Evolutionary conservation across 192 early-diverging fungal genomes (phyloP).

Genomic region (Piromyces finnis): DNA sequence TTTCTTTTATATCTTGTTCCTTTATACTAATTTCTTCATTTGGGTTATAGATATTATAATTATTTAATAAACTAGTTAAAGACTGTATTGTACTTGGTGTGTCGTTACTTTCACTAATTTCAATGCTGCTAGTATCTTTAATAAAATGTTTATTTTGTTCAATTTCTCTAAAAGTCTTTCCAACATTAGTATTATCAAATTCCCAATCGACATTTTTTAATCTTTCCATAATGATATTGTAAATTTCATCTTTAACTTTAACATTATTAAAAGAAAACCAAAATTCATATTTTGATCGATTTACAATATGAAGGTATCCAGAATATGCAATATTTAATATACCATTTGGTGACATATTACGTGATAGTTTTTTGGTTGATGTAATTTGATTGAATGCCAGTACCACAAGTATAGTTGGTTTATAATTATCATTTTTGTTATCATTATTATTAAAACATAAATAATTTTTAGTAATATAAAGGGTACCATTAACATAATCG

Average conservation of each 20-base stretch:
- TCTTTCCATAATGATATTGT: background rate
- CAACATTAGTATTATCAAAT: background rate
- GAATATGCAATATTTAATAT: background rate
- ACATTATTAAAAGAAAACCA: background rate
- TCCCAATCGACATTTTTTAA: background rate
- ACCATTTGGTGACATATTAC: background rate
- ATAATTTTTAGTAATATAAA: background rate
- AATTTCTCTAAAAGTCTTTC: background rate
- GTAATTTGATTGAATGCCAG: background rate
- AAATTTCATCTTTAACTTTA: background rate
- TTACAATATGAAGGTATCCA: background rate
- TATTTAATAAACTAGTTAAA: background rate
- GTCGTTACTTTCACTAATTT: background rate
- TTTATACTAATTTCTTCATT: background rate
- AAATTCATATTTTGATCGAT: background rate
- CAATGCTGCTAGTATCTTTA: background rate
- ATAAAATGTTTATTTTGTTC: background rate
- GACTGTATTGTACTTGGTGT: background rate
- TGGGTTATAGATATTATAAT: background rate
- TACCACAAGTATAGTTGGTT: background rate
- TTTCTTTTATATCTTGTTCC: background rate
- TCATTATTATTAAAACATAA: background rate
- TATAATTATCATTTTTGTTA: background rate
- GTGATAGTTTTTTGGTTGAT: background rate
- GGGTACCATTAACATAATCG: background rate